These are phyloP conservation scores for Monilinia laxa DNA, from an alignment of 2,329 filamentous ascomycete genomes.

Conservation along the genomic window DNA sequence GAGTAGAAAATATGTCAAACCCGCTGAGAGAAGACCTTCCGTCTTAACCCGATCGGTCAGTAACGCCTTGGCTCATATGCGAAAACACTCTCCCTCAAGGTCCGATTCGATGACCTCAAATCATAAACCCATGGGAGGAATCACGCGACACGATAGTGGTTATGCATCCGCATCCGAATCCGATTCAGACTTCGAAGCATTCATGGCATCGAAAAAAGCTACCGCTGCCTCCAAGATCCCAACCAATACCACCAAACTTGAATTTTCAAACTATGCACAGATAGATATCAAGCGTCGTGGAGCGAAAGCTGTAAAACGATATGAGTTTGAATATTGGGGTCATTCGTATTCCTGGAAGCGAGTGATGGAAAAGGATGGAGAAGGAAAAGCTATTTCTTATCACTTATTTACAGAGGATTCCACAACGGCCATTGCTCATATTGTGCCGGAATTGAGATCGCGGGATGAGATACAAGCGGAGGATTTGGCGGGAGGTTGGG, in stretches of 20 bases:
- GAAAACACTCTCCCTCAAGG: slow-evolving; percentile 52
- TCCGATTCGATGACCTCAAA: slow-evolving; percentile 31
- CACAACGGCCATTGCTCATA: slow-evolving; percentile 71
- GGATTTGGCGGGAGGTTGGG: slow-evolving; percentile 77
- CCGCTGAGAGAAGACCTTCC: slow-evolving; percentile 42
- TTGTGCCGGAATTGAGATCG: slow-evolving; percentile 76
- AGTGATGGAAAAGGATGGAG: slow-evolving; percentile 65
- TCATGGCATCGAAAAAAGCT: slow-evolving; percentile 38
- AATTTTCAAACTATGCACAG: slow-evolving; percentile 97
- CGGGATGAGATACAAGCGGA: slow-evolving; percentile 70
- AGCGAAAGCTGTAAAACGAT: slow-evolving; percentile 66
- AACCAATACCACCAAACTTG: slow-evolving; percentile 80
- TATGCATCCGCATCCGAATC: slow-evolving; percentile 52
- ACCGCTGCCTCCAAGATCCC: slow-evolving; percentile 43
- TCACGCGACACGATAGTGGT: slow-evolving; percentile 51
- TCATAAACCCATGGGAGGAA: slow-evolving; percentile 18
- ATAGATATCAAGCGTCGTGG: slow-evolving; percentile 75
- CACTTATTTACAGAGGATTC: slow-evolving; percentile 70
- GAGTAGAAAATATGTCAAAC: slow-evolving; percentile 65
- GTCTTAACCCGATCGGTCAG: slow-evolving; percentile 55
- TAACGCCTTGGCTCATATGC: slow-evolving; percentile 47
- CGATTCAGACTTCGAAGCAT: slow-evolving; percentile 31
- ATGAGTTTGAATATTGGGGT: slow-evolving; percentile 95
- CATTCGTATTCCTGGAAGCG: slow-evolving; percentile 82
- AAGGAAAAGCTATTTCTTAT: slow-evolving; percentile 66